Evolutionary conservation across 106 monocot species (phyloP), one percentile per base, ranked within the genome.

Genomic region (Cymbidium sinense): DNA sequence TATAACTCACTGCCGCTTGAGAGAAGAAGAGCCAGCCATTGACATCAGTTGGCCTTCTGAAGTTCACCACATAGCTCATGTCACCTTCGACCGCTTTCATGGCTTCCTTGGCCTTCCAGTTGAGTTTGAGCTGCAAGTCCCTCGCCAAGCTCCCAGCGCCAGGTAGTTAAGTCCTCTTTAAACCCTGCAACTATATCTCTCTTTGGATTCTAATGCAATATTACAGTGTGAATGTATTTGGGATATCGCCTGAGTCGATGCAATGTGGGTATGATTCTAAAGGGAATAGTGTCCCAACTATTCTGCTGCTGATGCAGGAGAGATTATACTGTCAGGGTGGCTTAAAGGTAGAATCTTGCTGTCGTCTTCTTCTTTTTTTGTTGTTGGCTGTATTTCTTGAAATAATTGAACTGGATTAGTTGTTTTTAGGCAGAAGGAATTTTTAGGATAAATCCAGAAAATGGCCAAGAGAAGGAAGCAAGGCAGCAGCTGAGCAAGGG

Each of bases 291-390:
- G 95, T 95, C 18, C 95, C 95, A 12, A 93, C 90, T 10, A 93
- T 95, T 74, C 85, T 95, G n/a, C 29, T 95, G 62, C 93, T 93
- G 29, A 93, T 95, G 95, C 95, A 95, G 70, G 93, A 93, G 52
- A 88, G 90, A 11, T 65, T 95, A 23, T 95, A 91, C 65, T 75
- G 82, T 17, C 95, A 93, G 73, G 90, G 77, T 36, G 95, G 95
- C 13, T 82, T 95, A 19, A 95, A 93, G 95, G 95, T 95, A 75
- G 64, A 25, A 64, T 27, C 20, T n/a, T n/a, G n/a, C n/a, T n/a
- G n/a, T n/a, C 4, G 0, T 31, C 5, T 54, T 19, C 27, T 75
- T 75, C 15, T 54, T 29, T 5, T 18, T 19, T 54, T 18, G 17
- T 54, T 4, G 20, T 17, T 76, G 33, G 0, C 0, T 39, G n/a